Evolutionary conservation across 352 stramenopile genomes (phyloP), one percentile per base, ranked within the genome.

Genomic region (Phytophthora sp.): DNA sequence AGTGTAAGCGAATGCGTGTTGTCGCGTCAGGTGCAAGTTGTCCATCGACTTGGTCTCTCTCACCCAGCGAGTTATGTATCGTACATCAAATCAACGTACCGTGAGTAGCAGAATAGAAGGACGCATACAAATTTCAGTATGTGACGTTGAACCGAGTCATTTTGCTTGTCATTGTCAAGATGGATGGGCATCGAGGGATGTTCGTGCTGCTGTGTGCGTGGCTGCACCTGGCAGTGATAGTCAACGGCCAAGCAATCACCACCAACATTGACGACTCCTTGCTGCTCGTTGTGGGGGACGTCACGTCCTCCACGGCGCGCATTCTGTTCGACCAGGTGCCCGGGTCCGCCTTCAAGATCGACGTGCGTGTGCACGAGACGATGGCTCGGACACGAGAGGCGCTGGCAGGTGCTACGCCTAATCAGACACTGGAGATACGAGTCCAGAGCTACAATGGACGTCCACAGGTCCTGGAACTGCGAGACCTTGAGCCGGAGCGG

Each of bases 231-330:
- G n/a, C 23, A 13, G 35, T 27, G 24, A 11, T 37, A 5, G 32
- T 56, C 15, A 15, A 18, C 13, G 12, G 28, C 10, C 28, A 43
- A 41, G 17, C 39, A 26, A 44, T 54, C 17, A 55, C 64, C 20
- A 38, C 32, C 42, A n/a, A 23, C 12, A 26, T 72, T 12, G 17
- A 55, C 18, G 57, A 72, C 23, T 39, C 66, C 3, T 58, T 88
- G 39, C 39, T 91, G 24, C 32, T 91, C 28, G 54, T 84, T 12
- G 72, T 91, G 24, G 82, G 82, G 17, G 64, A 84, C 31, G 82
- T 91, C 30, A 63, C 69, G 13, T 23, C 69, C 12, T 72, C 76
- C 1, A 62, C 46, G 8, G 80, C 78, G 24, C 77, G 80, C 31
- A 69, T 89, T 31, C 60, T 89, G 35, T 78, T 69, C n/a, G 80